Evolutionary conservation across 768 basidiomycete species (phyloP).

Genomic region (Leccinum disarticulatum): DNA sequence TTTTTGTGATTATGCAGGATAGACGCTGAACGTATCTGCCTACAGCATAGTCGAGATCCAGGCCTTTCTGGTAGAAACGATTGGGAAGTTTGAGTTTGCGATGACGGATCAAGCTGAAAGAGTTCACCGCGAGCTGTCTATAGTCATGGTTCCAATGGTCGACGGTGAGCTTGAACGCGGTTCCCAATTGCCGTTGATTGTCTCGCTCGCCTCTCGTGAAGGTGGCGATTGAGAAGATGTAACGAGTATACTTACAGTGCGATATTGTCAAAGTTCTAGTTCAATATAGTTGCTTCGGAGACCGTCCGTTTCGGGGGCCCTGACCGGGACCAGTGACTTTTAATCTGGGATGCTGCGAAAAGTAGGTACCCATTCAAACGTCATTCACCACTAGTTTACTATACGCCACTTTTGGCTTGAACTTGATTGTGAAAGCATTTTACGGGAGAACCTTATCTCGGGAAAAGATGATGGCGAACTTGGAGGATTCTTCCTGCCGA

Average conservation of each 20-base stretch:
- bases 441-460: background rate
- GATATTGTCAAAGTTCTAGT: background rate
- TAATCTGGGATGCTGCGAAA: no score
- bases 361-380: background rate
- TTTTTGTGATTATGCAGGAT: background rate
- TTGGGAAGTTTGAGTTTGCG: slow-evolving; percentile 53
- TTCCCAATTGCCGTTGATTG: slow-evolving; percentile 28
- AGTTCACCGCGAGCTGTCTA: slow-evolving; percentile 26
- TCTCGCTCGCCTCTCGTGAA: background rate
- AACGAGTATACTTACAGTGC: background rate
- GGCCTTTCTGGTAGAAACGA: slow-evolving; percentile 37
- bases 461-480: no score
- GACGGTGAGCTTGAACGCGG: slow-evolving; percentile 31
- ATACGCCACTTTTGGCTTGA: background rate
- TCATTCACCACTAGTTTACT: background rate
- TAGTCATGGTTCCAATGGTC: slow-evolving; percentile 35
- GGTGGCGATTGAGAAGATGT: background rate
- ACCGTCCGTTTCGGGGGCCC: background rate
- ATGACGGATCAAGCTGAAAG: slow-evolving; percentile 15
- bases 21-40: background rate
- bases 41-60: background rate
- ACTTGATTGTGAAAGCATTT: background rate
- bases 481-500: background rate
- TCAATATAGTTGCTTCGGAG: background rate
- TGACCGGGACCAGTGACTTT: no score